These are phyloP conservation scores for Fusarium burgessii DNA, from an alignment of 2,329 filamentous ascomycete genomes.

Conservation along the genomic window DNA sequence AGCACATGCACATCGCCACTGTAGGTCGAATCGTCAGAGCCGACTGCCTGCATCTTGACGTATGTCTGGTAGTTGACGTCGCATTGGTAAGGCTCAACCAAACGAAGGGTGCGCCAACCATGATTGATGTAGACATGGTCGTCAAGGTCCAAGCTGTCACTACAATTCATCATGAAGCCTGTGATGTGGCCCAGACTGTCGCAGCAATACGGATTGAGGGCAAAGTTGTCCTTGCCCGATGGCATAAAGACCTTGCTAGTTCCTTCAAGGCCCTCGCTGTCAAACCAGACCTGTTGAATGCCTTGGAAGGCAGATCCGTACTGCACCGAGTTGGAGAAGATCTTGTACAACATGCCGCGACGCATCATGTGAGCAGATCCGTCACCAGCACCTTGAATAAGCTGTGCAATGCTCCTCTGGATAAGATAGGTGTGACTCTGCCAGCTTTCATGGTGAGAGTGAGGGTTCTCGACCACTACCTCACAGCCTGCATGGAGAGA, in stretches of 20 bases:
- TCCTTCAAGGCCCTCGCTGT: slow-evolving; percentile 40
- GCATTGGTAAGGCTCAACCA: slow-evolving; percentile 48
- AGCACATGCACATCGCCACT: neutral
- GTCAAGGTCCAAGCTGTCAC: slow-evolving; percentile 59
- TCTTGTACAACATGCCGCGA: slow-evolving; percentile 69
- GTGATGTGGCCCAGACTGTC: slow-evolving; percentile 70
- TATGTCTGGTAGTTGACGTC: slow-evolving; percentile 66
- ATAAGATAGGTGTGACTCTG: neutral
- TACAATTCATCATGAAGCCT: slow-evolving; percentile 71
- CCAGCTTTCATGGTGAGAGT: neutral
- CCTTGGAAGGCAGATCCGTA: slow-evolving; percentile 66
- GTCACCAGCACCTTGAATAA: neutral
- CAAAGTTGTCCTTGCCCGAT: slow-evolving; percentile 58
- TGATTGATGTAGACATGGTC: slow-evolving; percentile 71
- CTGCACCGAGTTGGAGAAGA: slow-evolving; percentile 66
- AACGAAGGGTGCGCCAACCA: slow-evolving; percentile 67
- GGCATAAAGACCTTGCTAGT: slow-evolving; percentile 63
- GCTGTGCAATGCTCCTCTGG: neutral
- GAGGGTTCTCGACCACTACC: neutral
- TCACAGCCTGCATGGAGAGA: neutral
- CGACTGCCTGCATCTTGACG: slow-evolving; percentile 68
- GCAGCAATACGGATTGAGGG: slow-evolving; percentile 70
- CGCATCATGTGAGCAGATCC: slow-evolving; percentile 19
- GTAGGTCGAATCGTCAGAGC: slow-evolving; percentile 27
- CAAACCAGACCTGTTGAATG: slow-evolving; percentile 69